Percentiles rank a stretch among this genome's conserved stretches.
Evolutionary conservation across 192 early-diverging fungal genomes (phyloP).

Genomic region (Podila clonocystis): DNA sequence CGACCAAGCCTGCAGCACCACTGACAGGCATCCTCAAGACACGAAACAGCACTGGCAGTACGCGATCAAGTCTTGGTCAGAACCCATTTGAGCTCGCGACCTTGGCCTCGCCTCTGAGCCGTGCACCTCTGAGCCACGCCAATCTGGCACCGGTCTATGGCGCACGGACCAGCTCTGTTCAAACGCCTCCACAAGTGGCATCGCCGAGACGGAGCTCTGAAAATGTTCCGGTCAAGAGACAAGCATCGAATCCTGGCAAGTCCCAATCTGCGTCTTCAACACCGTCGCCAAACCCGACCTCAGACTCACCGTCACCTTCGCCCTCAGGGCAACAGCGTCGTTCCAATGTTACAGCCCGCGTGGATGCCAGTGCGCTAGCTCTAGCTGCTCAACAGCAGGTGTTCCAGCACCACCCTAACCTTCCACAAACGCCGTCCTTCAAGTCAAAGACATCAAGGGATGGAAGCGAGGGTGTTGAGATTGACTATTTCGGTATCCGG

Average conservation of each 20-base stretch:
- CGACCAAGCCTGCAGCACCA: neutral
- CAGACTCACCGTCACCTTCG: conserved; percentile 12
- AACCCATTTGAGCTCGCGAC: conserved; percentile 22
- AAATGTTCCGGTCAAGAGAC: conserved; percentile 5
- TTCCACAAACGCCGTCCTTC: neutral
- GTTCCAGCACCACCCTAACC: conserved; percentile 5
- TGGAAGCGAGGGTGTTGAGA: conserved; percentile 6
- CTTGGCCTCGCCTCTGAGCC: neutral
- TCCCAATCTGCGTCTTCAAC: neutral
- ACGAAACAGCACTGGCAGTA: conserved; percentile 18
- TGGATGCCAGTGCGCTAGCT: conserved; percentile 42
- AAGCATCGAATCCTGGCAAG: conserved; percentile 3
- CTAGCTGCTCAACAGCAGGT: conserved; percentile 21
- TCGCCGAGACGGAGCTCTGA: conserved; percentile 13
- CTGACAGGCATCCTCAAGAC: conserved; percentile 39
- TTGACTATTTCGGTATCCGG: conserved; percentile 33
- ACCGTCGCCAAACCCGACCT: neutral
- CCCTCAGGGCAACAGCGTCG: conserved; percentile 22
- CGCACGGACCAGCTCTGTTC: conserved; percentile 34
- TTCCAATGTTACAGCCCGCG: conserved; percentile 35
- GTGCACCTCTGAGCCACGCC: neutral
- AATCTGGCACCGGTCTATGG: conserved; percentile 15
- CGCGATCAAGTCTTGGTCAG: conserved; percentile 23
- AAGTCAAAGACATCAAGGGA: conserved; percentile 23
- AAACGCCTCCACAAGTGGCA: neutral